Conservation (phyloP, 257 asterid genomes). For the Nicotiana paniculata region DNA sequence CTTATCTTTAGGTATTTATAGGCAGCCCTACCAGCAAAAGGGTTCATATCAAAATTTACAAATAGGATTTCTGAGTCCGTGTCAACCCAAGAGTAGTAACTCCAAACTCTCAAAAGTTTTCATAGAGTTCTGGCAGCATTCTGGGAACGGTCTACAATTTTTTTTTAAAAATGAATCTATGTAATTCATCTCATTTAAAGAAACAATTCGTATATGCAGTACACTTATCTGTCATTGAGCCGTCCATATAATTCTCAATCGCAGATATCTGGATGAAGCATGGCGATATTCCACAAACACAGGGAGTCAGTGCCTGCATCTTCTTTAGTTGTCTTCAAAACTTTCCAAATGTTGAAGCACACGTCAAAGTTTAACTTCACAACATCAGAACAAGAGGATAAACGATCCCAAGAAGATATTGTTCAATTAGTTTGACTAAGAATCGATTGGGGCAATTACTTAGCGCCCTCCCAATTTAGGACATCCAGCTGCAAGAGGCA, state of each 20-base stretch:
- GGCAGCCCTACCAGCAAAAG: background rate
- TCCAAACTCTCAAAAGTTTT: background rate
- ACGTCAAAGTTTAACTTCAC: no score
- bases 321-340: background rate
- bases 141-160: background rate
- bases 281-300: background rate
- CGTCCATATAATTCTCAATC: background rate
- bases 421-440: background rate
- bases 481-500: constrained; percentile 74
- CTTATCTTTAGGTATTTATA: background rate
- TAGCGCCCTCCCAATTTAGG: constrained; percentile 55
- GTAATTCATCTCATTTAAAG: no score
- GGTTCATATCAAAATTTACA: background rate
- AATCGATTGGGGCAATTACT: background rate
- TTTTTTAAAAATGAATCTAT: no score
- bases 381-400: background rate
- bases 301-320: background rate
- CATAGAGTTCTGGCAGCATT: background rate
- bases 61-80: background rate
- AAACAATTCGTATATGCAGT: no score
- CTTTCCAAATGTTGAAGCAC: background rate
- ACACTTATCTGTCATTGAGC: background rate
- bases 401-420: background rate
- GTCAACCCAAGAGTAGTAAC: background rate
- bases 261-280: background rate